Percentiles rank a stretch among this genome's conserved stretches.
Conservation (phyloP, 2,329 filamentous ascomycete genomes). For the Sordariomycetes sp. region DNA sequence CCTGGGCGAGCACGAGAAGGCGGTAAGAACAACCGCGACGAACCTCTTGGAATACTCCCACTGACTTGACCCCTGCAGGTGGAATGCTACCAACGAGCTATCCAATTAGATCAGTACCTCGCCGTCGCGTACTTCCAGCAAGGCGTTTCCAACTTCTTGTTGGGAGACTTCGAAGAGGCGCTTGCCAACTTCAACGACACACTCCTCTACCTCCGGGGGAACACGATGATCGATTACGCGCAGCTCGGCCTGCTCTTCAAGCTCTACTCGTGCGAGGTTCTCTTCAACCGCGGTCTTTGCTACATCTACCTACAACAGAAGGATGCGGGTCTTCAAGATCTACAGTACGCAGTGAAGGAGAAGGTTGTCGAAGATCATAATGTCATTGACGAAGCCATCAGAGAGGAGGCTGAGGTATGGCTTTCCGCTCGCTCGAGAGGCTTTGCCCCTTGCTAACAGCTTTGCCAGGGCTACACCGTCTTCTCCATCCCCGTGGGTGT, state of each 20-base stretch:
- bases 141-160: conserved; percentile 92
- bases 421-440: background rate
- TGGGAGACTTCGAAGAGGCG: conserved; percentile 95
- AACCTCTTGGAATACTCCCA: too few species aligned
- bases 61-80: conserved; percentile 40
- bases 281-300: conserved; percentile 94
- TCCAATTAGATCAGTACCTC: conserved; percentile 84
- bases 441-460: background rate
- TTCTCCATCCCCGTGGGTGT: conserved; percentile 97
- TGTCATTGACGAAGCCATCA: conserved; percentile 94
- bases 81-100: conserved; percentile 85
- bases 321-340: conserved; percentile 80
- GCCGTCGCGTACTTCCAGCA: conserved; percentile 98
- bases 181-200: conserved; percentile 98
- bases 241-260: conserved; percentile 93
- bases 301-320: conserved; percentile 94
- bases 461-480: conserved; percentile 75
- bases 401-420: conserved; percentile 77
- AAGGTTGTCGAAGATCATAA: conserved; percentile 95
- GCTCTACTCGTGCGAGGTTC: conserved; percentile 89
- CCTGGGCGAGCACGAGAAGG: conserved; percentile 87
- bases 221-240: conserved; percentile 96
- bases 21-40: conserved; percentile 44
- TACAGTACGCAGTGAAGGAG: conserved; percentile 83
- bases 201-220: conserved; percentile 82